These are phyloP conservation scores for Russula abietina DNA, from an alignment of 768 basidiomycete genomes.

Conservation along the genomic window DNA sequence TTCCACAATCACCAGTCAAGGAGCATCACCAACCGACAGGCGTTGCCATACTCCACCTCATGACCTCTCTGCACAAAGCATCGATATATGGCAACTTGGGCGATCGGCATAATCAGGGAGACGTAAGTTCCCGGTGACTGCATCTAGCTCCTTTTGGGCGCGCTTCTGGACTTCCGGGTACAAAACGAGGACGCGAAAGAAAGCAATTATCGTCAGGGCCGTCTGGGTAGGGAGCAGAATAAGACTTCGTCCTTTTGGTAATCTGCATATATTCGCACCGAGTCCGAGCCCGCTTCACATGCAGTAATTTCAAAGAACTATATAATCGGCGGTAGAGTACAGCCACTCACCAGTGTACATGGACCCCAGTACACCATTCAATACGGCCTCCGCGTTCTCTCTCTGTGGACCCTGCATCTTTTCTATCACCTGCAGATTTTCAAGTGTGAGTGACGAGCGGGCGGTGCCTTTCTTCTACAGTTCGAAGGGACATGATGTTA, in stretches of 20 bases:
- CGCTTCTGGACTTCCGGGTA: slow-evolving; percentile 31
- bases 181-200: slow-evolving; percentile 27
- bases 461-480: slow-evolving; percentile 9
- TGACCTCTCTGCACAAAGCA: slow-evolving; percentile 44
- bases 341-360: slow-evolving; percentile 9
- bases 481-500: background rate
- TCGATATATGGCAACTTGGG: slow-evolving; percentile 47
- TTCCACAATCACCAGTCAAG: background rate
- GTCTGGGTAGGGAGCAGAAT: slow-evolving; percentile 10
- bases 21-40: slow-evolving; percentile 38
- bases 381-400: background rate
- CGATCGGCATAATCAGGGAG: slow-evolving; percentile 53
- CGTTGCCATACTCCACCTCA: slow-evolving; percentile 48
- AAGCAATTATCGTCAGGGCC: slow-evolving; percentile 28
- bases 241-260: background rate
- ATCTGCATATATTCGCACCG: background rate
- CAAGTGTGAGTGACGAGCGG: slow-evolving; percentile 5
- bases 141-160: slow-evolving; percentile 59
- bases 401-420: slow-evolving; percentile 1
- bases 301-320: background rate
- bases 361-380: slow-evolving; percentile 8
- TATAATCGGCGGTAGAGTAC: too few relatives aligned
- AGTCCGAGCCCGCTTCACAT: slow-evolving; percentile 10
- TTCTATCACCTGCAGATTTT: slow-evolving; percentile 9
- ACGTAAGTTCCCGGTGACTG: slow-evolving; percentile 44